Evolutionary conservation across 1,284 basidiomycete genomes (phyloP).

Genomic region (Trichosporon asahii): DNA sequence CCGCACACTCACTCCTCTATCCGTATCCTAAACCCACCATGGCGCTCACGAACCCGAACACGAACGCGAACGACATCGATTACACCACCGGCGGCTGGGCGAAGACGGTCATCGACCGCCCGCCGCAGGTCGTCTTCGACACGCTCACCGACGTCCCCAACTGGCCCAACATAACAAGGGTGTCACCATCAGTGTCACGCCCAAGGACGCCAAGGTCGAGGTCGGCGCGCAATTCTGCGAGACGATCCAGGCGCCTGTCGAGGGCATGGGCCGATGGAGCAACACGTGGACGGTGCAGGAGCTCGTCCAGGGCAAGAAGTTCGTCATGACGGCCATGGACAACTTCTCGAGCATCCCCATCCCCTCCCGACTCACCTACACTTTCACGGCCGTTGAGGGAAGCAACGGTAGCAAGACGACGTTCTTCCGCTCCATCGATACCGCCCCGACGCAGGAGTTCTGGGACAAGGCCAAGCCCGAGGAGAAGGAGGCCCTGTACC

Average conservation of each 20-base stretch:
- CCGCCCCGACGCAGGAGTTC: neutral
- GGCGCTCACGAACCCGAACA: neutral
- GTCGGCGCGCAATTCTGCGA: neutral
- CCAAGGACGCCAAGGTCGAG: neutral
- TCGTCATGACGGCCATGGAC: neutral
- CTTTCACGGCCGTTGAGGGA: neutral
- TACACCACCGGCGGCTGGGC: slow-evolving; percentile 1
- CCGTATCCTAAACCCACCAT: neutral
- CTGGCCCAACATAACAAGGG: slow-evolving; percentile 3
- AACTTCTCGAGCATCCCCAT: neutral
- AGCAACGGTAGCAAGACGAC: neutral
- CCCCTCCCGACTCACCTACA: neutral
- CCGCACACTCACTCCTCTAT: too few species aligned
- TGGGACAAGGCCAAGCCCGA: neutral
- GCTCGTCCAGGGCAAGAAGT: neutral
- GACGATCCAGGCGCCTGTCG: neutral
- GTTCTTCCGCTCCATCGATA: neutral
- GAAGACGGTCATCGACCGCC: neutral
- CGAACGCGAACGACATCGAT: neutral
- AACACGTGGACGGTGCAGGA: neutral
- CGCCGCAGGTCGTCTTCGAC: neutral
- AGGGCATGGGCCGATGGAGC: neutral
- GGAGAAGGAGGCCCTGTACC: neutral
- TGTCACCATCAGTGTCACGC: neutral
- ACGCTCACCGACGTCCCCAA: neutral